These are phyloP conservation scores for Nemania bipapillata DNA, from an alignment of 2,329 filamentous ascomycete species.

Conservation along the genomic window DNA sequence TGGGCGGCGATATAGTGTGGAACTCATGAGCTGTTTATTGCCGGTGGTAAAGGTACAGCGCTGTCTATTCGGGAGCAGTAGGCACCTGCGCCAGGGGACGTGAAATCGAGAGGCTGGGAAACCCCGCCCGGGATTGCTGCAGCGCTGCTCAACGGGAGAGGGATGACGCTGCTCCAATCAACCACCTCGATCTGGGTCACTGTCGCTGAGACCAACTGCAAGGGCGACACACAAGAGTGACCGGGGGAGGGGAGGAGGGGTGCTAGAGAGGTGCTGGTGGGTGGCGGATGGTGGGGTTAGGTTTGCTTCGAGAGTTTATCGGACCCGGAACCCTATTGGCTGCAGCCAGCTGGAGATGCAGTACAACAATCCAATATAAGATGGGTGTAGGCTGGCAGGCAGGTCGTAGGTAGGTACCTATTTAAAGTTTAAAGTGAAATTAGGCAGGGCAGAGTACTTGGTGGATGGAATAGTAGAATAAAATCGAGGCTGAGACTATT, in stretches of 20 bases:
- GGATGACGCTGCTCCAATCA: constrained; percentile 37
- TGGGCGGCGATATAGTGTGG: constrained; percentile 34
- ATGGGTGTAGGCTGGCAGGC: too few relatives aligned
- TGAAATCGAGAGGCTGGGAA: constrained; percentile 50
- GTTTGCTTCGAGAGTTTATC: constrained; percentile 28
- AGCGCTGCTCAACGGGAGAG: constrained; percentile 32
- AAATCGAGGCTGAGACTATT: too few relatives aligned
- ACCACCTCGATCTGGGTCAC: constrained; percentile 32
- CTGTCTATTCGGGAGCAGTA: not conserved
- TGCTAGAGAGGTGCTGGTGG: too few relatives aligned
- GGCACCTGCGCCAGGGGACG: constrained; percentile 3
- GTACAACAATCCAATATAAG: too few relatives aligned
- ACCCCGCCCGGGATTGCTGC: constrained; percentile 34
- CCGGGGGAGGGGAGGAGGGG: constrained; percentile 13
- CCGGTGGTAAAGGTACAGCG: not conserved
- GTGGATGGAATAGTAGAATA: too few relatives aligned
- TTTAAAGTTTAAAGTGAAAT: too few relatives aligned
- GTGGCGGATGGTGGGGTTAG: too few relatives aligned
- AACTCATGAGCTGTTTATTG: constrained; percentile 21
- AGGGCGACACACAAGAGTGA: constrained; percentile 33
- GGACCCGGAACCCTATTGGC: constrained; percentile 29
- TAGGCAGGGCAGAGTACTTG: too few relatives aligned
- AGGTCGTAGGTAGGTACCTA: too few relatives aligned
- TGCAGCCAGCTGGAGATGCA: constrained; percentile 1
- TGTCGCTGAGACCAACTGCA: constrained; percentile 39